Evolutionary conservation across 352 stramenopile genomes (phyloP).

Genomic region (Pythium oligandrum): DNA sequence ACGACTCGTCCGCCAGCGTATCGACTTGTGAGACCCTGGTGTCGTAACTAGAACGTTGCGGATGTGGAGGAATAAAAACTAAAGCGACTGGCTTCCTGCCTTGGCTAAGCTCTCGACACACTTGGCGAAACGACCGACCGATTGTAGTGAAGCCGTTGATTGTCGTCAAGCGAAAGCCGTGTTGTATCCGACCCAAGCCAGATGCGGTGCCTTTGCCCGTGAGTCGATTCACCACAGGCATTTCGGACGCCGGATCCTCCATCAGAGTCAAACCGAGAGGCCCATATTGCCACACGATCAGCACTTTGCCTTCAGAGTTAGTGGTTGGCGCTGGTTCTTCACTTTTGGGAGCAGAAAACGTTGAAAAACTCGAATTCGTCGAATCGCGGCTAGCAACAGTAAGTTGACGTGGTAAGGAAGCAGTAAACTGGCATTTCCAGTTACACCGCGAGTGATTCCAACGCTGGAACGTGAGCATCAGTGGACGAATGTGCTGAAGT

Average conservation of each 20-base stretch:
- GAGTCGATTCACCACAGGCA: conserved; percentile 54
- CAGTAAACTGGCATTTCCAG: too few species aligned
- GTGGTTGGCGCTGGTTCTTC: too few species aligned
- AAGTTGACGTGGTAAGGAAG: too few species aligned
- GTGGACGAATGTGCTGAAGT: conserved; percentile 9
- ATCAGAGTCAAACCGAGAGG: conserved; percentile 48
- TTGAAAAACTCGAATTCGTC: too few species aligned
- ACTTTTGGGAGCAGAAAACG: too few species aligned
- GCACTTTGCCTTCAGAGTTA: conserved; percentile 13
- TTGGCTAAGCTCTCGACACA: conserved; percentile 28
- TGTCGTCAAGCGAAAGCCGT: conserved; percentile 40
- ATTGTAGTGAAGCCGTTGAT: conserved; percentile 43
- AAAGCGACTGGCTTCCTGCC: conserved; percentile 45
- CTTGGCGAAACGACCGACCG: conserved; percentile 19
- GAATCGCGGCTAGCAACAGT: too few species aligned
- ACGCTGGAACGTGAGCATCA: conserved; percentile 57
- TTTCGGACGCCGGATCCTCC: conserved; percentile 42
- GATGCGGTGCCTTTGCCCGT: conserved; percentile 50
- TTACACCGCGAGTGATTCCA: conserved; percentile 7
- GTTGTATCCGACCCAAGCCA: conserved; percentile 34
- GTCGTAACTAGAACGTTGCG: conserved; percentile 3
- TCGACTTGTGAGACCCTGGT: not conserved
- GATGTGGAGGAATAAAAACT: conserved; percentile 31
- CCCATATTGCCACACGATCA: conserved; percentile 47
- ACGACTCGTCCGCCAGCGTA: not conserved